These are phyloP conservation scores for Tetracentron sinense DNA, from an alignment of 164 flowering plant species.

Conservation along the genomic window DNA sequence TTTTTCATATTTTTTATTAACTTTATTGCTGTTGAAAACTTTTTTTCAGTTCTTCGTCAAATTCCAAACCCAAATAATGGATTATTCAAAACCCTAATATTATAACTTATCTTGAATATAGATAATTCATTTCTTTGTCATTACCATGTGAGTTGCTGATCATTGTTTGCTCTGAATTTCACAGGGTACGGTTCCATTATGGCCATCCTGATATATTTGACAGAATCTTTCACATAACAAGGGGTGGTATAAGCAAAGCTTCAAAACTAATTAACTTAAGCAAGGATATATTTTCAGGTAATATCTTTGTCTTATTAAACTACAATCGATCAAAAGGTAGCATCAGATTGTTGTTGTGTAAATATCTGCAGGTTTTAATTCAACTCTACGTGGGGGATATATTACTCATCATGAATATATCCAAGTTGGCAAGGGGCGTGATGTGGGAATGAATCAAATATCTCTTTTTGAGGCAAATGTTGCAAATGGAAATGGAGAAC, in stretches of 20 bases:
- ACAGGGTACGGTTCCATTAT: conserved; percentile 13
- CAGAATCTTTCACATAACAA: conserved; percentile 6
- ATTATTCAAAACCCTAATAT: too few relatives aligned
- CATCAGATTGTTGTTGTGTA: background rate
- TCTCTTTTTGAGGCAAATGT: conserved; percentile 75
- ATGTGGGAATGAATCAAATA: conserved; percentile 80
- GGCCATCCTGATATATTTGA: conserved; percentile 12
- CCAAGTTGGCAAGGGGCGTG: conserved; percentile 80
- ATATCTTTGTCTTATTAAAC: background rate
- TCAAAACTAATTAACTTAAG: conserved; percentile 4
- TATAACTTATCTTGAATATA: too few relatives aligned
- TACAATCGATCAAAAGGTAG: background rate
- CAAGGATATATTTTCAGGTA: conserved; percentile 9
- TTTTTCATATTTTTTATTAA: too few relatives aligned
- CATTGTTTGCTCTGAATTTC: background rate
- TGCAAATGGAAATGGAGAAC: conserved; percentile 83
- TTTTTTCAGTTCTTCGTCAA: too few relatives aligned
- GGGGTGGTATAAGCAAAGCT: conserved; percentile 11
- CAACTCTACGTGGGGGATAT: conserved; percentile 64
- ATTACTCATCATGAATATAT: conserved; percentile 74
- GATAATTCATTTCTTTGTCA: background rate
- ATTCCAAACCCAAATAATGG: too few relatives aligned
- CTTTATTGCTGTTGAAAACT: too few relatives aligned
- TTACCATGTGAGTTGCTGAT: background rate
- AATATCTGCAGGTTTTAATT: conserved; percentile 51